Conservation (phyloP, 2,329 filamentous ascomycete genomes). For the Phaeophleospora eucalypticola region DNA sequence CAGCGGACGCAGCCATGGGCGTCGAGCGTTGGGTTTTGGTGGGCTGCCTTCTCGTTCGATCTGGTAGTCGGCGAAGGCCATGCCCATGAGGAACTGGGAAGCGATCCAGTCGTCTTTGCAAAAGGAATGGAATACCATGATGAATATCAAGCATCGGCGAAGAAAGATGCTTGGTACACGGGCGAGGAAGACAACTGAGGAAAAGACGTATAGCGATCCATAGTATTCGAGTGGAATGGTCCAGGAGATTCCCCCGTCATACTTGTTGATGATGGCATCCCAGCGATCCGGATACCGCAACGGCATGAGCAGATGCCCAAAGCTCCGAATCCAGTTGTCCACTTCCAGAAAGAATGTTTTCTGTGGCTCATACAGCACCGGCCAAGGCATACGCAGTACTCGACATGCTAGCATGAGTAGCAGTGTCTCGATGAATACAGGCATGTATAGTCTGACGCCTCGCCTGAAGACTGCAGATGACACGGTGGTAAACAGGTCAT, state of each 20-base stretch:
- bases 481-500: slow-evolving; percentile 6
- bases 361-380: slow-evolving; percentile 2
- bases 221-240: slow-evolving; percentile 16
- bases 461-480: slow-evolving; percentile 10
- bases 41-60: neutral
- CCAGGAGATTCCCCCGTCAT: slow-evolving; percentile 16
- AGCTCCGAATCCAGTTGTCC: slow-evolving; percentile 5
- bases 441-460: slow-evolving; percentile 12
- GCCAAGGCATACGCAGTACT: slow-evolving; percentile 7
- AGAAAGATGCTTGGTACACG: slow-evolving; percentile 1
- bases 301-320: slow-evolving; percentile 10
- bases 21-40: neutral
- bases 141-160: slow-evolving; percentile 2
- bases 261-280: slow-evolving; percentile 9
- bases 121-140: slow-evolving; percentile 6
- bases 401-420: slow-evolving; percentile 9
- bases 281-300: slow-evolving; percentile 16
- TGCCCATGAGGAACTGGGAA: slow-evolving; percentile 12
- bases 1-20: slow-evolving; percentile 2
- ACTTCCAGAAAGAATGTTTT: slow-evolving; percentile 8
- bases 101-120: slow-evolving; percentile 16
- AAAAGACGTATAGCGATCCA: slow-evolving; percentile 11
- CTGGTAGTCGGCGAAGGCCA: slow-evolving; percentile 14
- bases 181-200: slow-evolving; percentile 7
- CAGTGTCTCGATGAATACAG: slow-evolving; percentile 11